phyloP scores from a whole-genome alignment of 805 yeast genomes.

The Barnettozyma californica region DNA sequence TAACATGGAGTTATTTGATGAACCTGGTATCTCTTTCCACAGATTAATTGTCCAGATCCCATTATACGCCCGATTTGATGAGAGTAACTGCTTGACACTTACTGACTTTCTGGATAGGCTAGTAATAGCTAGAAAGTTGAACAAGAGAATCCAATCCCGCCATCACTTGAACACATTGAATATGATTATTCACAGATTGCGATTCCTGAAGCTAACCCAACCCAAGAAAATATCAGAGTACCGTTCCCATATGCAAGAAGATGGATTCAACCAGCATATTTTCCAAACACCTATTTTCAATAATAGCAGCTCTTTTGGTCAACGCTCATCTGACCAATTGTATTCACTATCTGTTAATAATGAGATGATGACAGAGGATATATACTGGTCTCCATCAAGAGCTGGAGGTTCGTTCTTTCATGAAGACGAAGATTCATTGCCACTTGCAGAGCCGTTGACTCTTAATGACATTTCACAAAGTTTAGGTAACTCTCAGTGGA shows the following conservation, averaged over 20 bases:
- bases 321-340: neutral
- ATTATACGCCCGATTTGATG: conserved; percentile 69
- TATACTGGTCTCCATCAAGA: conserved; percentile 19
- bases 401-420: neutral
- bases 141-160: conserved; percentile 33
- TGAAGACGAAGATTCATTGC: neutral
- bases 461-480: conserved; percentile 14
- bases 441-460: conserved; percentile 7
- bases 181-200: conserved; percentile 34
- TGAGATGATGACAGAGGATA: conserved; percentile 5
- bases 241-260: neutral
- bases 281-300: neutral
- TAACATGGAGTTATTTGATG: conserved; percentile 51
- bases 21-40: conserved; percentile 61
- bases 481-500: conserved; percentile 18
- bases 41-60: conserved; percentile 64
- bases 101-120: conserved; percentile 65
- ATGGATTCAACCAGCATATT: neutral
- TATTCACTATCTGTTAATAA: neutral
- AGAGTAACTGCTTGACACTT: conserved; percentile 68
- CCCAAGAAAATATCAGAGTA: conserved; percentile 3
- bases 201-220: conserved; percentile 15
- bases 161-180: conserved; percentile 29
- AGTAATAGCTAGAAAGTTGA: conserved; percentile 51
- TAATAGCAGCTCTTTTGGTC: neutral